Evolutionary conservation across 108 stramenopile species (phyloP).

Genomic region (Nannochloropsis salina): DNA sequence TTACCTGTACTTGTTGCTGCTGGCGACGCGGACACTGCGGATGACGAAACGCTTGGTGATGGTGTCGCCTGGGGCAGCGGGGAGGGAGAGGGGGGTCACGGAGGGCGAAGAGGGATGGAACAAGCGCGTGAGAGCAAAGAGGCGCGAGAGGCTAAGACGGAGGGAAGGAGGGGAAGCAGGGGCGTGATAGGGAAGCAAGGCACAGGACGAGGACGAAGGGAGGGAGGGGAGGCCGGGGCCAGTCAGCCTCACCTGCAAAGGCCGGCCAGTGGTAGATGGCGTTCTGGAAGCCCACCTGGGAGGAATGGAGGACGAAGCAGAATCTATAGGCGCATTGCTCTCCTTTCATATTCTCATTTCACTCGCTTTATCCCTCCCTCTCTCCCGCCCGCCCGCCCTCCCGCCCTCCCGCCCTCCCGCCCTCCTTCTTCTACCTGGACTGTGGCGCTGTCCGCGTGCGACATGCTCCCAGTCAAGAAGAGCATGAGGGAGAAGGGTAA

Average conservation of each 20-base stretch:
- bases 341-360: not conserved
- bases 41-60: slow-evolving; percentile 69
- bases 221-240: not conserved
- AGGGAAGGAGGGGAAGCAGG: not conserved
- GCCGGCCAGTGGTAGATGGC: slow-evolving; percentile 71
- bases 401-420: not conserved
- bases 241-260: slow-evolving; percentile 51
- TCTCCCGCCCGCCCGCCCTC: not conserved
- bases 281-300: slow-evolving; percentile 63
- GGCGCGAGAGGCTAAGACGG: not conserved
- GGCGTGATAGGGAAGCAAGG: not conserved
- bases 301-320: no score
- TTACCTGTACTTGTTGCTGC: slow-evolving; percentile 60
- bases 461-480: slow-evolving; percentile 69
- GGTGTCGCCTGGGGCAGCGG: slow-evolving; percentile 60
- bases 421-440: slow-evolving; percentile 69
- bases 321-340: not conserved
- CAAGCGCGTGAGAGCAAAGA: not conserved
- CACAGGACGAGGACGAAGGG: not conserved
- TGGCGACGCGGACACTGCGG: slow-evolving; percentile 62
- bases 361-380: not conserved
- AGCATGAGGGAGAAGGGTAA: slow-evolving; percentile 65
- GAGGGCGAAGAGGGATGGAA: not conserved
- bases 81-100: not conserved
- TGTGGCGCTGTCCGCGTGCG: slow-evolving; percentile 74